These are phyloP conservation scores for Canna indica DNA, from an alignment of 176 grass and related monocot genomes.

Conservation along the genomic window DNA sequence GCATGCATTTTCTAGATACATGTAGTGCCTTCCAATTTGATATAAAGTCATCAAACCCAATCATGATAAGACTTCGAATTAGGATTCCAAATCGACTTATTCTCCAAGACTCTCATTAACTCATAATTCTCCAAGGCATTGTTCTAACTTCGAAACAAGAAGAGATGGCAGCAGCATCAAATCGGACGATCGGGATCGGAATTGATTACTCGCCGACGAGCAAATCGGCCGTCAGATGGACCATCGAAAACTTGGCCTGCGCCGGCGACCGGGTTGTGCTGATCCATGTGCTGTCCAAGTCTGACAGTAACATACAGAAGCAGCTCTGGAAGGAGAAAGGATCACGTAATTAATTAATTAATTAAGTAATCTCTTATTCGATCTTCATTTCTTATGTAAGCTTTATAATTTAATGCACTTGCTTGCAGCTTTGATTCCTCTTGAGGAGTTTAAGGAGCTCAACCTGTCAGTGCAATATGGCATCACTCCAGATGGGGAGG, in stretches of 20 bases:
- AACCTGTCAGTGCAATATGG: conserved; percentile 53
- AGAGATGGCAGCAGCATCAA: conserved; percentile 26
- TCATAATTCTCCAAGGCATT: no score
- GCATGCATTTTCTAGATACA: no score
- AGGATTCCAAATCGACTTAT: no score
- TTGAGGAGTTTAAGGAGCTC: conserved; percentile 65
- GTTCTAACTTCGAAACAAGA: no score
- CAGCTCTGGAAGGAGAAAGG: conserved; percentile 3
- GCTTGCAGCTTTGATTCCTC: conserved; percentile 57
- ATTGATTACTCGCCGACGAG: conserved; percentile 71
- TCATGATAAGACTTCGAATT: no score
- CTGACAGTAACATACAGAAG: not conserved
- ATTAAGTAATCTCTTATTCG: not conserved
- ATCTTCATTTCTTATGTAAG: not conserved
- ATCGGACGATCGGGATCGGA: conserved; percentile 48
- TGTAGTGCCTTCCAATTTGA: no score
- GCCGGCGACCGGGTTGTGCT: conserved; percentile 57
- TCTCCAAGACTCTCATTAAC: no score
- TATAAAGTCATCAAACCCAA: no score
- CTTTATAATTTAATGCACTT: not conserved
- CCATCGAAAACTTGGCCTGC: conserved; percentile 45
- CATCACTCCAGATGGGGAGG: conserved; percentile 44
- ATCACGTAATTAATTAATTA: no score
- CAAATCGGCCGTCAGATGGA: conserved; percentile 60
- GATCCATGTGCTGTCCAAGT: conserved; percentile 35